These are phyloP conservation scores for Pinus albicaulis DNA, from an alignment of 75 land plant genomes.

Conservation along the genomic window DNA sequence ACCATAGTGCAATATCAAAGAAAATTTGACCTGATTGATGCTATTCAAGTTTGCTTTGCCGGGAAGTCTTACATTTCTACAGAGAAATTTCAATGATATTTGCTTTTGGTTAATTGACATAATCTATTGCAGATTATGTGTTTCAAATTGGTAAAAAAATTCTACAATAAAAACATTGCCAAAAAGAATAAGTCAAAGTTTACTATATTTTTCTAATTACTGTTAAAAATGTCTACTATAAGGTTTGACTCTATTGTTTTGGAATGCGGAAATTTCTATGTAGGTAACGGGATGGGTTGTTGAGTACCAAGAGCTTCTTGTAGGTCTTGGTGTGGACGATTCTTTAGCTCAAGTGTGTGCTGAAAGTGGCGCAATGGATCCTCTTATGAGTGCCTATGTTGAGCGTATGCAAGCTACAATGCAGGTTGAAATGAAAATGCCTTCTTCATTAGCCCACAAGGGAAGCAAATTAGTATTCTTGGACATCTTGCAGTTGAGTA, in stretches of 20 bases:
- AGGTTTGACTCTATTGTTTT: constrained; percentile 4
- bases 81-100: not conserved
- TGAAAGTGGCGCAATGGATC: constrained; percentile 99
- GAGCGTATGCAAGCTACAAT: constrained; percentile 97
- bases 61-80: not conserved
- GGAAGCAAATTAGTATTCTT: not conserved
- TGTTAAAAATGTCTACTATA: constrained; percentile 1
- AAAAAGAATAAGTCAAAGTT: too few relatives aligned
- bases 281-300: constrained; percentile 99
- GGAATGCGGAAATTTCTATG: not conserved
- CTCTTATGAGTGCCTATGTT: constrained; percentile 97
- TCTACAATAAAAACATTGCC: too few relatives aligned
- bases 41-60: not conserved
- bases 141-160: too few relatives aligned
- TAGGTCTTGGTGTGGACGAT: constrained; percentile 95
- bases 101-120: not conserved
- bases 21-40: not conserved
- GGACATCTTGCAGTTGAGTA: not conserved
- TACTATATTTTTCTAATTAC: too few relatives aligned
- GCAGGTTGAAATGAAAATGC: constrained; percentile 42
- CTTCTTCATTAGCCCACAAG: not conserved
- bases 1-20: not conserved
- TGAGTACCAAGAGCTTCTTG: constrained; percentile 88
- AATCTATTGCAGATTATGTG: too few relatives aligned
- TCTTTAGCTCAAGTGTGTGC: constrained; percentile 96